Base-by-base conservation (phyloP, 441 rosid species). In the Rhodomyrtus psidioides region DNA sequence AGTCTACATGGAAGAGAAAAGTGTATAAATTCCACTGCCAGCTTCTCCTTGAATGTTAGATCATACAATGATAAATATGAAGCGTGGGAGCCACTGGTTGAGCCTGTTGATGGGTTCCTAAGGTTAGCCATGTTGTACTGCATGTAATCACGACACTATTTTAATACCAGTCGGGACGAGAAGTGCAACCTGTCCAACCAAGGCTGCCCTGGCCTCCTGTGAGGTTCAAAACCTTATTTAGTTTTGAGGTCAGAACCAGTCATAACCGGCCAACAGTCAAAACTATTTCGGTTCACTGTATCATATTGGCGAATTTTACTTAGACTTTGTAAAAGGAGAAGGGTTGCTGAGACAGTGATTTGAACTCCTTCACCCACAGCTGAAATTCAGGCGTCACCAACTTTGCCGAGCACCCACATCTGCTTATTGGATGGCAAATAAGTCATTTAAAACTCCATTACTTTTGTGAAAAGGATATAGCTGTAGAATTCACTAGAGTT, bases 81-180 rank as follows among this genome's bases (percentile, higher is more conserved):
- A 90, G 89, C 96, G 30, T 98, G 99, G 99, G 98, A 98, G 89
- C 99, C 99, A 82, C 92, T 98, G 89, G 90, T 96, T 88, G 99
- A 98, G 93, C 95, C 98, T 86, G 93, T 95, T 34, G 99, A 96
- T 53, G 98, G 94, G 84, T 94, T 94, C 86, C 87, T 98, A 83
- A 94, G 99, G 99, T 94, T 90, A 84, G 82, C 9, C 28, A 17
- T 86, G n/a, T 70, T 39, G 1, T 74, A 26, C 84, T 56, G 59
- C 81, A n/a, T 39, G 56, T 39, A 26, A 44, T 49, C 21, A 55
- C 28, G 79, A 39, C 79, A 21, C n/a, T 70, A 44, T 34, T 70
- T 70, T 21, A 39, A 70, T 70, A 3, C 16, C 49, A 39, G 51
- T 39, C 2, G 49, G 16, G 49, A 39, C 5, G 5, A 70, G 49